Evolutionary conservation across 768 basidiomycete species (phyloP), one percentile per base, ranked within the genome.

Genomic region (Suillus brevipes): DNA sequence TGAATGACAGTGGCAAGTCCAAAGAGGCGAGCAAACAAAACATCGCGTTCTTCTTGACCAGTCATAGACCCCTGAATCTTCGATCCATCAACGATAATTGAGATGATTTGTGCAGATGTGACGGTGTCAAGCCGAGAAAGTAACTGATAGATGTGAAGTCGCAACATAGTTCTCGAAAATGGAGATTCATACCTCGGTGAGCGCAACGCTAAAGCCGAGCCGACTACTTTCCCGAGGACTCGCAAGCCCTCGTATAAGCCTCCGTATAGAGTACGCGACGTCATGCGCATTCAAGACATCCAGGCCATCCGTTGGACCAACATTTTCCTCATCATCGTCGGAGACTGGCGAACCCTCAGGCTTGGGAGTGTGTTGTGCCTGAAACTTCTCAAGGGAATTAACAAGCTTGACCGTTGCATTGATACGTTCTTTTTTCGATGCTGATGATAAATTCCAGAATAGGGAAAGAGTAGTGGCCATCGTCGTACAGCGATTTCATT

Each of bases 171-270:
- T 34, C 42, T 47, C 38, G 64, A 7, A 50, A 69, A 61, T 58
- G 55, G 38, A 20, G 64, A 42, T 18, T 76, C 86, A 69, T 72
- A 97, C 96, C 83, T 97, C 96, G 0, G 97, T 95, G 69, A 99
- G 80, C 38, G 95, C 95, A 52, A 99, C 97, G 10, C 95, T 94
- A 74, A 98, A 99, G 20, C 97, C 97, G 43, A 98, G 80, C 68
- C 97, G 80, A 76, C 95, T 97, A 75, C 93, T 94, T 75, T 99
- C 96, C 70, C 95, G 83, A 1, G 95, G 91, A 75, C 94, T 96
- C 0, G 92, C 94, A 37, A 99, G 82, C 14, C 97, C 97, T 49
- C 95, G 84, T 20, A 97, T 80, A 42, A 99, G 84, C 18, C 97
- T 77, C 60, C 92, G 86, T 71, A 99, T 88, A 6, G 96, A 92